Evolutionary conservation across 768 basidiomycete species (phyloP).

Genomic region (Obba rivulosa): DNA sequence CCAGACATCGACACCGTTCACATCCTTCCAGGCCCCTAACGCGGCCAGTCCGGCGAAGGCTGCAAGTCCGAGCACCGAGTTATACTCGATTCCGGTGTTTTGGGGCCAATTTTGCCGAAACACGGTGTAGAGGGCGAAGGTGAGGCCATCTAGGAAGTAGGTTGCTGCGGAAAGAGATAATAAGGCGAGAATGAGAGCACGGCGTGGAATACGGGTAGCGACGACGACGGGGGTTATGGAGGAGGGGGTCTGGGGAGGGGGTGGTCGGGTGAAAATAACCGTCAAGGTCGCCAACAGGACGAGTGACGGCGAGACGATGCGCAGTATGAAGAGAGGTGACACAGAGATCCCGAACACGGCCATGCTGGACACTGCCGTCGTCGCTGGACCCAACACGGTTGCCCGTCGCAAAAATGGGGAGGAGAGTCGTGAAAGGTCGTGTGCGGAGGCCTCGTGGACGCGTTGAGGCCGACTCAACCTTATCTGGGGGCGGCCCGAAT

Average conservation of each 20-base stretch:
- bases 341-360: conserved; percentile 14
- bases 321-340: conserved; percentile 47
- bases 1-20: conserved; percentile 68
- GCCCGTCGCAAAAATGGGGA: conserved; percentile 21
- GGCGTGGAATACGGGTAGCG: conserved; percentile 66
- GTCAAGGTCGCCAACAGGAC: conserved; percentile 60
- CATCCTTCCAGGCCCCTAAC: conserved; percentile 75
- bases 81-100: conserved; percentile 60
- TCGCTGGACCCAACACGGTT: conserved; percentile 26
- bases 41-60: conserved; percentile 71
- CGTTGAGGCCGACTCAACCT: conserved; percentile 14
- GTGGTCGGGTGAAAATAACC: conserved; percentile 45
- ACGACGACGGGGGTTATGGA: conserved; percentile 78
- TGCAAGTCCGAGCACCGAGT: conserved; percentile 59
- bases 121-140: conserved; percentile 62
- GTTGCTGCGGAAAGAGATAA: conserved; percentile 67
- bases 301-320: conserved; percentile 63
- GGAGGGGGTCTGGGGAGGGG: conserved; percentile 41
- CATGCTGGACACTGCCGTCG: conserved; percentile 27
- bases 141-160: conserved; percentile 73
- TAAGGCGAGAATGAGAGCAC: conserved; percentile 65
- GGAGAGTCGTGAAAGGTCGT: conserved; percentile 15
- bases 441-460: conserved; percentile 5
- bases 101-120: conserved; percentile 61
- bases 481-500: conserved; percentile 9